A percentile compares a stretch with the other conserved stretches of the same genome.
phyloP scores from a whole-genome alignment of 441 rosid species.

The Rhodomyrtus psidioides region DNA sequence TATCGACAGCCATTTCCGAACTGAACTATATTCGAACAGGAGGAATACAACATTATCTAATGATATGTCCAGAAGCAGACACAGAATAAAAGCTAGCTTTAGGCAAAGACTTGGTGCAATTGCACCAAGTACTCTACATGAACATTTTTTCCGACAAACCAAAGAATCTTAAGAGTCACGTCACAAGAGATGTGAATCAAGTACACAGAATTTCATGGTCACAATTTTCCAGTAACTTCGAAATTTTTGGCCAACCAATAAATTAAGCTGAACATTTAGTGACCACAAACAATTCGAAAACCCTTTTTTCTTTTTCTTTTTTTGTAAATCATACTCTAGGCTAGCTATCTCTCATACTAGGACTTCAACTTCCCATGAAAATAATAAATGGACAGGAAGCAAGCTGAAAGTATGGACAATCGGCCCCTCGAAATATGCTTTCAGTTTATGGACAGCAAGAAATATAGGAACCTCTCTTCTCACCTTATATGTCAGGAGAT shows the following conservation, averaged over 20 bases:
- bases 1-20: not conserved
- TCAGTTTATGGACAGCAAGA: not conserved
- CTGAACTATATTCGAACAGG: not conserved
- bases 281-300: not conserved
- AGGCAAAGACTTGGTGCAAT: not conserved
- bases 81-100: not conserved
- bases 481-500: constrained; percentile 50
- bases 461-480: constrained; percentile 14
- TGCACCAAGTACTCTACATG: not conserved
- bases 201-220: not conserved
- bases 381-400: not conserved
- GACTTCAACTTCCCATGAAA: not conserved
- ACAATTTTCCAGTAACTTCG: not conserved
- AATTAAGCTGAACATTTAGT: not conserved
- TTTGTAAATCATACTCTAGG: not conserved
- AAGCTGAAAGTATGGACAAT: not conserved
- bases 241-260: not conserved
- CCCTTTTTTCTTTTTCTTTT: not conserved
- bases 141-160: not conserved
- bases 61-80: not conserved
- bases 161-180: not conserved
- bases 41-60: not conserved
- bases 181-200: not conserved
- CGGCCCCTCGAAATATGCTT: too few species aligned
- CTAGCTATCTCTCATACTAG: not conserved